A percentile compares a stretch with the other conserved stretches of the same genome.
These are phyloP conservation scores for Echeveria elegans DNA, from an alignment of 164 flowering plant genomes.

Conservation along the genomic window DNA sequence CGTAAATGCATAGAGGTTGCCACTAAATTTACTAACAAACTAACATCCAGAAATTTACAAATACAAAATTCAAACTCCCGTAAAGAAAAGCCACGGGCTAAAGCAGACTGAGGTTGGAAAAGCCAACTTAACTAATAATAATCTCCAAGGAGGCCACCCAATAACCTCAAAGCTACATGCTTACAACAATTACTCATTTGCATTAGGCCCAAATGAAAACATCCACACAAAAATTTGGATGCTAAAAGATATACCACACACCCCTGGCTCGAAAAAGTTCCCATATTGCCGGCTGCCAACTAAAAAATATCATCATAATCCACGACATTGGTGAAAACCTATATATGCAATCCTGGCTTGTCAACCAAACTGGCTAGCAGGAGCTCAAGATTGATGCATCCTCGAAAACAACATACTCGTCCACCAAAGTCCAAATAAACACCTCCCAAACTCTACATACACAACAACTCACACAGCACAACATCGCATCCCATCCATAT, in stretches of 20 bases:
- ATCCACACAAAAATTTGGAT: not conserved
- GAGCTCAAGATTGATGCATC: too few species aligned
- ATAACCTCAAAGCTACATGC: not conserved
- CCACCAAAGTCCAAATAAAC: not conserved
- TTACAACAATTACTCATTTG: not conserved
- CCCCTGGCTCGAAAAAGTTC: not conserved
- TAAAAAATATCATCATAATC: too few species aligned
- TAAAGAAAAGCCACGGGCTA: not conserved
- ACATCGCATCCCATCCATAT: not conserved
- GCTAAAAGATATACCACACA: not conserved
- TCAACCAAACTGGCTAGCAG: too few species aligned
- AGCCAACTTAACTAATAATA: not conserved
- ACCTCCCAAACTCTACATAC: too few species aligned
- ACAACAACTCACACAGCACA: too few species aligned
- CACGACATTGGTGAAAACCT: too few species aligned
- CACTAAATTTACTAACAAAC: not conserved
- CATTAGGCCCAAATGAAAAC: not conserved
- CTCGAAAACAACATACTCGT: too few species aligned
- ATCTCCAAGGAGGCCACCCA: not conserved
- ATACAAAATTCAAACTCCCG: not conserved
- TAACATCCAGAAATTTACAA: not conserved
- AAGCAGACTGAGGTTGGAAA: not conserved
- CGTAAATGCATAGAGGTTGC: not conserved
- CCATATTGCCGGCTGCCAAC: too few species aligned
- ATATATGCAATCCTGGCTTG: too few species aligned